Evolutionary conservation across 2,329 filamentous ascomycete species (phyloP).

Genomic region (Monilinia polystroma): DNA sequence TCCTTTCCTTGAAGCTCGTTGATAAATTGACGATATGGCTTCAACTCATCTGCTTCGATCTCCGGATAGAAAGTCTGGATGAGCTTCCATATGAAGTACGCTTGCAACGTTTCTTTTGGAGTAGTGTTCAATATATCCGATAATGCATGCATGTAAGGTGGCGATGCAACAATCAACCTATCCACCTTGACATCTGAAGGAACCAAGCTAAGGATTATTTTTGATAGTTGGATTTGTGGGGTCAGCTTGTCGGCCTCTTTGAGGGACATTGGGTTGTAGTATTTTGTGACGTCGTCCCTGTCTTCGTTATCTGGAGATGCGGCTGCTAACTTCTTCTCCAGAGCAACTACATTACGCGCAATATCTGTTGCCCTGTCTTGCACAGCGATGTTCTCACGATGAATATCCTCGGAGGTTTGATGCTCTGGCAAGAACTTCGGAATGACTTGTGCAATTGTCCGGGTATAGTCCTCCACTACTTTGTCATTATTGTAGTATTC

Average conservation of each 20-base stretch:
- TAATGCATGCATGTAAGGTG: conserved; percentile 59
- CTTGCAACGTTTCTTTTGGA: conserved; percentile 54
- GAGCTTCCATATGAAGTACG: conserved; percentile 65
- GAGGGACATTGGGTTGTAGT: conserved; percentile 63
- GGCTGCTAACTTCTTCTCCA: conserved; percentile 62
- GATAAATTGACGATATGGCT: conserved; percentile 58
- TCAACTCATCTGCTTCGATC: conserved; percentile 59
- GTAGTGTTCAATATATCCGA: conserved; percentile 55
- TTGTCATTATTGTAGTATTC: conserved; percentile 58
- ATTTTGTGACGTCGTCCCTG: conserved; percentile 62
- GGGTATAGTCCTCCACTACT: conserved; percentile 52
- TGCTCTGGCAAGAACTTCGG: conserved; percentile 31
- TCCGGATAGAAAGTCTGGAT: conserved; percentile 53
- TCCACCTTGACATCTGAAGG: conserved; percentile 52
- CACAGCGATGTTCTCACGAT: conserved; percentile 25
- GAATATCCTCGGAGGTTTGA: conserved; percentile 21
- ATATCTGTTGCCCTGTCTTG: conserved; percentile 26
- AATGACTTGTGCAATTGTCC: conserved; percentile 42
- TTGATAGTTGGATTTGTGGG: conserved; percentile 55
- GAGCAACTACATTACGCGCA: conserved; percentile 49
- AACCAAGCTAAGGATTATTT: conserved; percentile 52
- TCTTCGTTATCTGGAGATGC: conserved; percentile 58
- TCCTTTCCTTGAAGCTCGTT: conserved; percentile 63
- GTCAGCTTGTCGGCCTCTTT: conserved; percentile 54
- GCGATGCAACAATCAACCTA: conserved; percentile 58